A percentile compares a stretch with the other conserved stretches of the same genome.
phyloP scores from a whole-genome alignment of 2,329 filamentous ascomycete genomes.

The Dichotomopilus funicola region DNA sequence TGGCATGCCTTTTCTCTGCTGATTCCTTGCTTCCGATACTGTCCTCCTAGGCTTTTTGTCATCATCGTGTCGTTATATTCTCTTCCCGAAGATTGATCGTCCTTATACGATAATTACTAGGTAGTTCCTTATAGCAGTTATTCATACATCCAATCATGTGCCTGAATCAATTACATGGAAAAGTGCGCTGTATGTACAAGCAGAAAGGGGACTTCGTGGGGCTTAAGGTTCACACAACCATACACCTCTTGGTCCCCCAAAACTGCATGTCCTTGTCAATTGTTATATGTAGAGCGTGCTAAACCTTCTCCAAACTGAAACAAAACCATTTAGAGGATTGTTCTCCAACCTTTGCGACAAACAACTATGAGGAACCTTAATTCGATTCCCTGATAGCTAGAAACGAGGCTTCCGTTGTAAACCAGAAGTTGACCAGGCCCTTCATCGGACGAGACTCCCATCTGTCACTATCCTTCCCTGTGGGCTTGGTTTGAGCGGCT shows the following conservation, averaged over 20 bases:
- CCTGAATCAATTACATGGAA: background rate
- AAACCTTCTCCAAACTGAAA: background rate
- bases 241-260: too few relatives aligned
- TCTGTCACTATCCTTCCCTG: background rate
- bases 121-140: background rate
- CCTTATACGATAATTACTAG: background rate
- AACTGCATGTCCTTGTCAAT: background rate
- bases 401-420: conserved; percentile 2
- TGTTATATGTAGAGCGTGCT: background rate
- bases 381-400: conserved; percentile 1
- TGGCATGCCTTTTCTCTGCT: background rate
- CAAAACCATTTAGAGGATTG: background rate
- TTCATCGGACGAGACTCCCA: conserved; percentile 6
- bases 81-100: background rate
- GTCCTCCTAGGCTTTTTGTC: background rate
- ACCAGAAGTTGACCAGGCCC: conserved; percentile 10
- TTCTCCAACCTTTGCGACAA: background rate
- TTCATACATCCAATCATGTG: background rate
- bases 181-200: background rate
- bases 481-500: background rate
- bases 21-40: background rate
- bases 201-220: background rate
- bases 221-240: background rate
- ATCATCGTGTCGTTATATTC: background rate
- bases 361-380: background rate